Evolutionary conservation across 805 yeast genomes (phyloP).

Genomic region (Ogataea nonfermentans): DNA sequence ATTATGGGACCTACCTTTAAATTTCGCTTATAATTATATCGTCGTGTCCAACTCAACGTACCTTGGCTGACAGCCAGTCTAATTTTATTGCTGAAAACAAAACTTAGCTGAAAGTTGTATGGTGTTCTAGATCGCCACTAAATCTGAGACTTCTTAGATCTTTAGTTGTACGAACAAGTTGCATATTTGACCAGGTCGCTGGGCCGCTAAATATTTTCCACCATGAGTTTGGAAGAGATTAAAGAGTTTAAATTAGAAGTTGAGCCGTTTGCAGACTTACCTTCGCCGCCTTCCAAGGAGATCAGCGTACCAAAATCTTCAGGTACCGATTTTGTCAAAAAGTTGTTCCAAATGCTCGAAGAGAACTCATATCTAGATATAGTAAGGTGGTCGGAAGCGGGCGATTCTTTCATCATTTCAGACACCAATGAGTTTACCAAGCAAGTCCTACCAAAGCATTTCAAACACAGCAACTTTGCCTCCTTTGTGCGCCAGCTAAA

Average conservation of each 20-base stretch:
- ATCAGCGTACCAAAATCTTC: conserved; percentile 9
- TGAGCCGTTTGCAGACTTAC: conserved; percentile 6
- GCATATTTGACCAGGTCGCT: no score
- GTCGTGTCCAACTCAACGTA: conserved; percentile 1
- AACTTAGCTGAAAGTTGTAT: conserved; percentile 1
- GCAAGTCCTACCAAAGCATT: conserved; percentile 84
- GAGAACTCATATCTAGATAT: conserved; percentile 70
- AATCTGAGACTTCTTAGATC: no score
- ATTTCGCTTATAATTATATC: background rate
- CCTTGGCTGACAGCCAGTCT: conserved; percentile 1
- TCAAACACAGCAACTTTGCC: conserved; percentile 93
- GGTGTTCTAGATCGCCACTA: background rate
- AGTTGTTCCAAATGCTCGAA: conserved; percentile 80
- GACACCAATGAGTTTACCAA: conserved; percentile 91
- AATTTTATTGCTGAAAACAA: conserved; percentile 9
- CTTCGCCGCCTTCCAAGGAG: conserved; percentile 6
- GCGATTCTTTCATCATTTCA: conserved; percentile 83
- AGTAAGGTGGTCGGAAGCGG: conserved; percentile 83
- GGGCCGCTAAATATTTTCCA: background rate
- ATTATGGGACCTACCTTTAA: background rate
- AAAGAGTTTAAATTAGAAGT: conserved; percentile 4
- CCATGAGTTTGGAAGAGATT: conserved; percentile 11
- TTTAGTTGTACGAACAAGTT: background rate
- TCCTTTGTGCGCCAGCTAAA: conserved; percentile 93
- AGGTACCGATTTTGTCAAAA: conserved; percentile 65